Evolutionary conservation across 768 basidiomycete genomes (phyloP).

Genomic region (Leccinum variicolor): DNA sequence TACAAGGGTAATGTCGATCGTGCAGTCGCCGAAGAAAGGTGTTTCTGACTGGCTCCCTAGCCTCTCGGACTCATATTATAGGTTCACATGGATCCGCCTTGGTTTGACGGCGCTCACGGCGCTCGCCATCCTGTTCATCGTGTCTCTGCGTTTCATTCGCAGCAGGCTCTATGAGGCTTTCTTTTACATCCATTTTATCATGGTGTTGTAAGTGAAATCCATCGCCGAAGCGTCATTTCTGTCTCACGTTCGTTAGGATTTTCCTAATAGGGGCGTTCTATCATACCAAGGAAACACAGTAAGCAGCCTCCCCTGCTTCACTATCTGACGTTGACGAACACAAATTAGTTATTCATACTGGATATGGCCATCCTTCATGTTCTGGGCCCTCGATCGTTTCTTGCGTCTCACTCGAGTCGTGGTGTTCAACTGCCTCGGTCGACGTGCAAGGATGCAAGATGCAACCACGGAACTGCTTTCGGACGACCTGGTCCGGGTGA

Average conservation of each 20-base stretch:
- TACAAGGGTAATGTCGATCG: slow-evolving; percentile 3
- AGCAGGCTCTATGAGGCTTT: slow-evolving; percentile 50
- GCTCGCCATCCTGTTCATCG: slow-evolving; percentile 40
- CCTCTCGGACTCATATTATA: background rate
- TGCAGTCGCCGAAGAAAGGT: background rate
- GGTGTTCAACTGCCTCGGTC: slow-evolving; percentile 38
- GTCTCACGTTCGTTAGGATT: slow-evolving; percentile 19
- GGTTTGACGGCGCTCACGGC: slow-evolving; percentile 38
- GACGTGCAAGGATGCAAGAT: slow-evolving; percentile 28
- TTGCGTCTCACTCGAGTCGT: slow-evolving; percentile 46
- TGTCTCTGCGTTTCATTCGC: slow-evolving; percentile 51
- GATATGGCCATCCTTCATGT: slow-evolving; percentile 31
- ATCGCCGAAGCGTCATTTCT: rapidly evolving
- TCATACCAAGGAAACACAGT: slow-evolving; percentile 31
- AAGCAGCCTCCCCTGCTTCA: background rate
- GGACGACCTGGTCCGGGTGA: slow-evolving; percentile 45
- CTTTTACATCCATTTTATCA: slow-evolving; percentile 43
- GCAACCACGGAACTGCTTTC: slow-evolving; percentile 43
- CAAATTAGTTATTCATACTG: slow-evolving; percentile 18
- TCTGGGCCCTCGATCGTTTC: slow-evolving; percentile 45
- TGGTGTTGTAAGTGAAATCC: slow-evolving; percentile 36
- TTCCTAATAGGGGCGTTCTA: slow-evolving; percentile 40
- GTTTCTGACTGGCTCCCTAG: slow-evolving; percentile 3
- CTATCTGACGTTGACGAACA: background rate
- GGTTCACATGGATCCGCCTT: slow-evolving; percentile 21